Percentiles rank a stretch among this genome's conserved stretches.
phyloP scores from a whole-genome alignment of 2,329 filamentous ascomycete genomes.

The Alternaria brassicae region DNA sequence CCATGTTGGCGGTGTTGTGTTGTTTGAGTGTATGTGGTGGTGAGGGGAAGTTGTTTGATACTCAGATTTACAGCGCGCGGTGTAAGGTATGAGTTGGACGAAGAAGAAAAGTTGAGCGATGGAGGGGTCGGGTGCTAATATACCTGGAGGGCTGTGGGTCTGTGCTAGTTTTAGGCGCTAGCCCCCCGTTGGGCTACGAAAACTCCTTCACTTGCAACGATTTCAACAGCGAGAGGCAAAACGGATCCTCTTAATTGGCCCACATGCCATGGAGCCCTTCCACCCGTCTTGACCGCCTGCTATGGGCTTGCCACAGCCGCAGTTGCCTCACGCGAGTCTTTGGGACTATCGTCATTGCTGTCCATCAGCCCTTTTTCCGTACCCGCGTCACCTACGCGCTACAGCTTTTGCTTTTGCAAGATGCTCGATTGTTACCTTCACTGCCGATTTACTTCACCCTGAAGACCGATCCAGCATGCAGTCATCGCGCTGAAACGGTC shows the following conservation, averaged over 20 bases:
- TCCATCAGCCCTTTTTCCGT: constrained; percentile 5
- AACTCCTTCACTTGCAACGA: constrained; percentile 24
- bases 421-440: background rate
- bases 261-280: background rate
- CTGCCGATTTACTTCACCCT: background rate
- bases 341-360: constrained; percentile 15
- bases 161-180: constrained; percentile 20
- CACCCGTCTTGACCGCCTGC: constrained; percentile 26
- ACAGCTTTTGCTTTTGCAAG: constrained; percentile 1
- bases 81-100: constrained; percentile 24
- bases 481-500: background rate
- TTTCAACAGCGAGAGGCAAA: constrained; percentile 20
- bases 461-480: background rate
- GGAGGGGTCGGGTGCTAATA: constrained; percentile 19
- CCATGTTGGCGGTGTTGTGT: constrained; percentile 64
- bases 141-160: constrained; percentile 17
- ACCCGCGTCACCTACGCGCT: constrained; percentile 1
- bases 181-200: constrained; percentile 22
- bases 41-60: constrained; percentile 43
- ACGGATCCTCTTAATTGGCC: constrained; percentile 20
- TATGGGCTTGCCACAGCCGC: constrained; percentile 30
- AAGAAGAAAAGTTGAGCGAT: constrained; percentile 18
- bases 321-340: constrained; percentile 32
- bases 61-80: constrained; percentile 22
- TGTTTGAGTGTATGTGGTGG: constrained; percentile 36